phyloP scores from a whole-genome alignment of 805 yeast genomes.

The Suhomyces sp. region DNA sequence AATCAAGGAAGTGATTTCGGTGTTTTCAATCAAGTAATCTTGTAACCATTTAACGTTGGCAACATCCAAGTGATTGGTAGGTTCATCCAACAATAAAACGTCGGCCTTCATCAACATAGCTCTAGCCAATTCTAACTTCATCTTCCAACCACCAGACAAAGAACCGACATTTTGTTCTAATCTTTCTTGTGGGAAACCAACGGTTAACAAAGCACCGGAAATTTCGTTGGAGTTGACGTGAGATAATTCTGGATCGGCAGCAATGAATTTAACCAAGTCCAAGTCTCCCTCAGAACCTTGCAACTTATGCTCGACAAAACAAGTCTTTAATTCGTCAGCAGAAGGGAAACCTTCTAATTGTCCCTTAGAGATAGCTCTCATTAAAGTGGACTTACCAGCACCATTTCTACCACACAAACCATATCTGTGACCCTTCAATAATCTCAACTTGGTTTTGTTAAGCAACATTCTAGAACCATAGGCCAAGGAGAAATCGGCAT shows the following conservation, averaged over 20 bases:
- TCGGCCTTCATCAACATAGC: conserved; percentile 98
- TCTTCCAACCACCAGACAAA: conserved; percentile 98
- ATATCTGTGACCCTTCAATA: conserved; percentile 92
- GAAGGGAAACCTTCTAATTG: conserved; percentile 97
- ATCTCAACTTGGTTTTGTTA: conserved; percentile 85
- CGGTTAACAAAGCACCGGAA: conserved; percentile 70
- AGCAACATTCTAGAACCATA: conserved; percentile 97
- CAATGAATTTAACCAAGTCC: conserved; percentile 86
- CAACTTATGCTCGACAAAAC: conserved; percentile 95
- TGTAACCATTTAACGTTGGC: conserved; percentile 91
- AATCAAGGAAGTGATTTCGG: conserved; percentile 88
- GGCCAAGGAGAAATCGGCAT: conserved; percentile 92
- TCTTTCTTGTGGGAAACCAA: conserved; percentile 91
- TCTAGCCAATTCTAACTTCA: conserved; percentile 97
- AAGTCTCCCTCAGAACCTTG: conserved; percentile 93
- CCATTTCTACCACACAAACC: conserved; percentile 98
- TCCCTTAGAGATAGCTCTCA: conserved; percentile 96
- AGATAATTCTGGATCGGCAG: conserved; percentile 78
- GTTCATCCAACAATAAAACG: conserved; percentile 91
- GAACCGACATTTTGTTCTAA: conserved; percentile 90
- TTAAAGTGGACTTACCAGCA: conserved; percentile 96
- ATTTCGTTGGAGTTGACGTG: conserved; percentile 68
- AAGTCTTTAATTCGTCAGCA: conserved; percentile 79
- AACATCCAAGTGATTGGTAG: conserved; percentile 97
- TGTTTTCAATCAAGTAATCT: conserved; percentile 78